A percentile compares a stretch with the other conserved stretches of the same genome.
These are phyloP conservation scores for Starmera dryadoides DNA, from an alignment of 805 yeast genomes.

Conservation along the genomic window DNA sequence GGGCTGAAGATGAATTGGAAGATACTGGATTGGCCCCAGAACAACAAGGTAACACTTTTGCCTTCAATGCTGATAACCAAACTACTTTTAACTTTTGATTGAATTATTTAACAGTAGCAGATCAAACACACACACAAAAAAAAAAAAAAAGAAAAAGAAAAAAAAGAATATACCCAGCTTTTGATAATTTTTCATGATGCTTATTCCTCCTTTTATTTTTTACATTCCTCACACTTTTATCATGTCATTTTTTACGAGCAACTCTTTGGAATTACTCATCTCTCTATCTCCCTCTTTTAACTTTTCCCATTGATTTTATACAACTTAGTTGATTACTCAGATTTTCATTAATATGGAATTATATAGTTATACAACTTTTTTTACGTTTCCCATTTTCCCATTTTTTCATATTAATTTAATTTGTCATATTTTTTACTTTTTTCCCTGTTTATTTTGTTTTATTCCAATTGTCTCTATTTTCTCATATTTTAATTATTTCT, in stretches of 20 bases:
- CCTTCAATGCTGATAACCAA: slow-evolving; percentile 71
- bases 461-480: neutral
- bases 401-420: neutral
- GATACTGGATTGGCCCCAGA: slow-evolving; percentile 77
- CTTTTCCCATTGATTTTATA: too few relatives aligned
- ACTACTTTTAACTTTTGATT: slow-evolving; percentile 18
- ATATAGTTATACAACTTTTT: neutral
- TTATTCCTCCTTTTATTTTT: slow-evolving; percentile 1
- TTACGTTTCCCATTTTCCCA: neutral
- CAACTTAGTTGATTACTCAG: too few relatives aligned
- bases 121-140: too few relatives aligned
- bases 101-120: too few relatives aligned
- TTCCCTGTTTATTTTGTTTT: neutral
- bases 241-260: too few relatives aligned
- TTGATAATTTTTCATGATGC: neutral
- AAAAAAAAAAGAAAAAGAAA: too few relatives aligned
- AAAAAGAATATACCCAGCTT: too few relatives aligned
- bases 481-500: too few relatives aligned
- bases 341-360: too few relatives aligned
- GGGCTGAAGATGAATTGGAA: slow-evolving; percentile 66
- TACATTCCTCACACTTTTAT: too few relatives aligned
- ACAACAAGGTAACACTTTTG: slow-evolving; percentile 76
- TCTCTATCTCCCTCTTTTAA: too few relatives aligned
- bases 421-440: neutral
- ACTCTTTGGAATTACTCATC: too few relatives aligned